A percentile compares a stretch with the other conserved stretches of the same genome.
Evolutionary conservation across 768 basidiomycete species (phyloP).

Genomic region (Cystofilobasidium ferigula): DNA sequence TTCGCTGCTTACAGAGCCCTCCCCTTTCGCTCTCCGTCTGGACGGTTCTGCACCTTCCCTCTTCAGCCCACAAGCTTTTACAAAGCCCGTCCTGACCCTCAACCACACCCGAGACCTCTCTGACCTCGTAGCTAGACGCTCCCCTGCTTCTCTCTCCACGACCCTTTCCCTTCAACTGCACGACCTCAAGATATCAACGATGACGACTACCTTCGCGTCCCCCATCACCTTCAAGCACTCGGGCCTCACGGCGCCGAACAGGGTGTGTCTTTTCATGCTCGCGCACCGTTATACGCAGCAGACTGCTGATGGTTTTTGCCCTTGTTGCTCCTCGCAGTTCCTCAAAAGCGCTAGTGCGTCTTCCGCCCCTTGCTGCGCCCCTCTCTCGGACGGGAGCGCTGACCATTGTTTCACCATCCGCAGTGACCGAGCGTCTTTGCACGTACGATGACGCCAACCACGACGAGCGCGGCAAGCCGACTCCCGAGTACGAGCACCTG

Average conservation of each 20-base stretch:
- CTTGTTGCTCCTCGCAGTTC: not conserved
- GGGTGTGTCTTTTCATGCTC: constrained; percentile 24
- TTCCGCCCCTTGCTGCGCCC: not conserved
- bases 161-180: too few species aligned
- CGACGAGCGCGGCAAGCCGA: constrained; percentile 31
- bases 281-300: too few species aligned
- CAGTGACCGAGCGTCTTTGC: constrained; percentile 37
- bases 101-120: too few species aligned
- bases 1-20: too few species aligned
- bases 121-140: too few species aligned
- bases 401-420: constrained; percentile 18
- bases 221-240: constrained; percentile 32
- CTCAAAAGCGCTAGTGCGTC: not conserved
- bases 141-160: too few species aligned
- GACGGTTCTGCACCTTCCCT: too few species aligned
- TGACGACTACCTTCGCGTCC: constrained; percentile 13
- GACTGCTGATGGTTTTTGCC: not conserved
- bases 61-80: too few species aligned
- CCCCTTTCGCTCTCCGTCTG: too few species aligned
- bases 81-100: too few species aligned
- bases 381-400: not conserved
- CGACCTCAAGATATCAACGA: not conserved
- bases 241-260: constrained; percentile 31
- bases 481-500: constrained; percentile 32
- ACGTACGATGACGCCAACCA: constrained; percentile 30